phyloP scores from a whole-genome alignment of 352 stramenopile genomes.

The Pythium oligandrum region DNA sequence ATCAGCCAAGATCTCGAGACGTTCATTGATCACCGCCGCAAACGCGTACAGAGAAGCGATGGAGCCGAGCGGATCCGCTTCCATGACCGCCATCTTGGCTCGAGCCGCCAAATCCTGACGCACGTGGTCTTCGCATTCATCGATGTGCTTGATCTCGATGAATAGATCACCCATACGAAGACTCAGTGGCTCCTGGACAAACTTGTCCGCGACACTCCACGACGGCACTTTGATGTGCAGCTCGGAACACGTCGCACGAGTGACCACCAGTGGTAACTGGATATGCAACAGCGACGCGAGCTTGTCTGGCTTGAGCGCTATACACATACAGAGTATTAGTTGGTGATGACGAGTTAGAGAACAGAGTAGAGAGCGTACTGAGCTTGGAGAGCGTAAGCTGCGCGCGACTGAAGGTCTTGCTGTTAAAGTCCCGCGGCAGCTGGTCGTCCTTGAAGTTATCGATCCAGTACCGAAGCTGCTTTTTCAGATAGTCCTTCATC shows the following conservation, averaged over 20 bases:
- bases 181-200: conserved; percentile 44
- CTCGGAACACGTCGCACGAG: conserved; percentile 43
- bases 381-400: conserved; percentile 48
- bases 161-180: conserved; percentile 44
- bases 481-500: conserved; percentile 74
- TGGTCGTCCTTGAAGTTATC: conserved; percentile 55
- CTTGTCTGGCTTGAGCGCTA: conserved; percentile 67
- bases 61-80: conserved; percentile 54
- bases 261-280: conserved; percentile 44
- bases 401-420: conserved; percentile 39
- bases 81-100: conserved; percentile 29
- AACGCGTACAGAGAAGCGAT: conserved; percentile 60
- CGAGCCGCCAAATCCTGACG: conserved; percentile 25
- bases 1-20: conserved; percentile 40
- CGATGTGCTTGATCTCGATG: conserved; percentile 39
- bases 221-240: conserved; percentile 54
- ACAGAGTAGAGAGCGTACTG: conserved; percentile 19
- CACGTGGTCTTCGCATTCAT: conserved; percentile 46
- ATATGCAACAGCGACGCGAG: conserved; percentile 40
- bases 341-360: neutral
- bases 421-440: conserved; percentile 49
- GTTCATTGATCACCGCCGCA: conserved; percentile 44
- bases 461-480: conserved; percentile 62
- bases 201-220: conserved; percentile 45
- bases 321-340: neutral